A percentile compares a stretch with the other conserved stretches of the same genome.
Evolutionary conservation across 2,329 filamentous ascomycete genomes (phyloP).

Genomic region (Ascomycota sp.): DNA sequence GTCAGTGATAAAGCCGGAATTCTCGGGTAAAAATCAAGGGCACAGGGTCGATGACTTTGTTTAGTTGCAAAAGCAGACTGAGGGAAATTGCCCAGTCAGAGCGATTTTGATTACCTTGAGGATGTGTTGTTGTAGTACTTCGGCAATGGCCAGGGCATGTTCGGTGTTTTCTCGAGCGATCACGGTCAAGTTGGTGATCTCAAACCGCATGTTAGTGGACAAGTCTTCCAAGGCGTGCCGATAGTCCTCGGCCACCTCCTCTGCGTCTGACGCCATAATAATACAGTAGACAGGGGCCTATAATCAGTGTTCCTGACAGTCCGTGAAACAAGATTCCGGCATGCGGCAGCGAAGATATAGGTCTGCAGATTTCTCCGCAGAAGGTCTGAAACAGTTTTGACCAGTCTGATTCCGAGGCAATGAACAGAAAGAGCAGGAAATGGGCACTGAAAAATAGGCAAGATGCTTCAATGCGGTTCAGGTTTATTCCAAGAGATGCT

Average conservation of each 20-base stretch:
- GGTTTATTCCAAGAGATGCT: slow-evolving; percentile 11
- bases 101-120: slow-evolving; percentile 48
- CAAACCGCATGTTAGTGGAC: slow-evolving; percentile 71
- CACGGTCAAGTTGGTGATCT: slow-evolving; percentile 91
- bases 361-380: too few species aligned
- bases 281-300: neutral
- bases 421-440: neutral
- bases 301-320: neutral
- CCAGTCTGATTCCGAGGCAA: neutral
- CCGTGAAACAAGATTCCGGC: neutral
- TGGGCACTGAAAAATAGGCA: neutral
- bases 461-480: slow-evolving; percentile 2
- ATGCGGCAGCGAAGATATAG: too few species aligned
- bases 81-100: neutral
- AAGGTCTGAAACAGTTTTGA: neutral
- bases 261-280: slow-evolving; percentile 33
- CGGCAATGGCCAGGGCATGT: slow-evolving; percentile 79
- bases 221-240: slow-evolving; percentile 81
- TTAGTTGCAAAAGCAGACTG: too few species aligned
- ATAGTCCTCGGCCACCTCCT: slow-evolving; percentile 88
- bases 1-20: slow-evolving; percentile 14
- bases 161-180: slow-evolving; percentile 96
- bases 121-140: slow-evolving; percentile 79
- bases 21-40: too few species aligned
- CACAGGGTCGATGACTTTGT: neutral